Evolutionary conservation across 73 alveolate species (phyloP), one percentile per base, ranked within the genome.

Genomic region (Blepharisma japonicum): DNA sequence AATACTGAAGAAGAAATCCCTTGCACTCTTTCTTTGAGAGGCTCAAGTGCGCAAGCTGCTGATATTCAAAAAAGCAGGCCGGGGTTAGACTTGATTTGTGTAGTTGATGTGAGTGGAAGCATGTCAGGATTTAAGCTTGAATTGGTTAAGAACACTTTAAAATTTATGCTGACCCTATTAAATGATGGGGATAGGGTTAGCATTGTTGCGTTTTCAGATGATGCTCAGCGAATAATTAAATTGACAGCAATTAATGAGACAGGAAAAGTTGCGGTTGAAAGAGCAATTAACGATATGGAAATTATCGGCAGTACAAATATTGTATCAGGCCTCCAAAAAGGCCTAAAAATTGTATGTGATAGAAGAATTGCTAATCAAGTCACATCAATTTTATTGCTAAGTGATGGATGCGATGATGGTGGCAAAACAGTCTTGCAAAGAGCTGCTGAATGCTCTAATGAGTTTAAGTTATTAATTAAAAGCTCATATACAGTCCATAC

Each of bases 321-420:
- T 20, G 71, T 77, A 56, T 79, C 81, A 54, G 95, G 95, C 25
- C 68, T 89, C 50, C 71, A 77, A 71, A 86, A 54, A 27, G 90
- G 85, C 27, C 68, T 89, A 18, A 71, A 87, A 80, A 82, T 90
- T 53, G 56, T 86, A 55, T 79, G 76, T 71, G 67, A 83, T 68
- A 82, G 92, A 66, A 78, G 86, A 79, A 82, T 56, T 53, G 76
- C 68, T 8, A 86, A 83, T 86, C 89, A 86, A 23, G 89, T 90
- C 25, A 56, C 88, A 20, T 72, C 88, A 27, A 87, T 87, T 68
- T 87, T 90, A 71, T 78, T 90, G 25, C 80, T 90, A 66, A 79
- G 94, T 7, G 96, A 90, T 83, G 96, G 96, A 18, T 67, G 87
- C 77, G 96, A 90, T 79, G 89, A 90, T 83, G 14, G 49, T 71